These are phyloP conservation scores for Hypericum perforatum DNA, from an alignment of 345 rosid species.

Conservation along the genomic window DNA sequence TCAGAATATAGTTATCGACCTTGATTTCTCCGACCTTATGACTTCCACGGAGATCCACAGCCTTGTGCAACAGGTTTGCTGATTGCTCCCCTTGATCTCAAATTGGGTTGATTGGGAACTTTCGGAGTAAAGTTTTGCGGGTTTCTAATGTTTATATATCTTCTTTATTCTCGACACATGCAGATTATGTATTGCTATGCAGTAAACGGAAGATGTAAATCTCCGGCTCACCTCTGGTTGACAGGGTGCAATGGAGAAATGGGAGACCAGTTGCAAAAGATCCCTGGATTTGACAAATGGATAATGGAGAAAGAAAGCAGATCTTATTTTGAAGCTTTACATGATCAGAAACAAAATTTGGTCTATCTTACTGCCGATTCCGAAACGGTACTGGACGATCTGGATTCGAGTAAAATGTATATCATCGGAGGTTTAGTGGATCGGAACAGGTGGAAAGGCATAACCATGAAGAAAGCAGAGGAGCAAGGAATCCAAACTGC, in stretches of 20 bases:
- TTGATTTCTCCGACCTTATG: conserved; percentile 76
- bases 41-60: conserved; percentile 63
- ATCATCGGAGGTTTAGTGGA: conserved; percentile 87
- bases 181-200: conserved; percentile 96
- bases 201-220: conserved; percentile 50
- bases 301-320: conserved; percentile 67
- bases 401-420: conserved; percentile 47
- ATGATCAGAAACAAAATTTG: conserved; percentile 49
- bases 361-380: conserved; percentile 92
- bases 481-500: conserved; percentile 89
- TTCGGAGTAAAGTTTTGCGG: not conserved
- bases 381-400: conserved; percentile 57
- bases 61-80: conserved; percentile 73
- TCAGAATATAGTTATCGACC: conserved; percentile 70
- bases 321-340: conserved; percentile 63
- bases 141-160: not conserved
- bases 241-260: conserved; percentile 70
- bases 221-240: conserved; percentile 76
- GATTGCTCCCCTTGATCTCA: not conserved
- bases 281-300: conserved; percentile 90
- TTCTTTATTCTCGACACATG: conserved; percentile 10
- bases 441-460: conserved; percentile 87
- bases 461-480: conserved; percentile 79
- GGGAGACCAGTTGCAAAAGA: conserved; percentile 52
- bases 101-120: too few species aligned